These are phyloP conservation scores for Effrenium voratum DNA, from an alignment of 73 alveolate genomes.

Conservation along the genomic window DNA sequence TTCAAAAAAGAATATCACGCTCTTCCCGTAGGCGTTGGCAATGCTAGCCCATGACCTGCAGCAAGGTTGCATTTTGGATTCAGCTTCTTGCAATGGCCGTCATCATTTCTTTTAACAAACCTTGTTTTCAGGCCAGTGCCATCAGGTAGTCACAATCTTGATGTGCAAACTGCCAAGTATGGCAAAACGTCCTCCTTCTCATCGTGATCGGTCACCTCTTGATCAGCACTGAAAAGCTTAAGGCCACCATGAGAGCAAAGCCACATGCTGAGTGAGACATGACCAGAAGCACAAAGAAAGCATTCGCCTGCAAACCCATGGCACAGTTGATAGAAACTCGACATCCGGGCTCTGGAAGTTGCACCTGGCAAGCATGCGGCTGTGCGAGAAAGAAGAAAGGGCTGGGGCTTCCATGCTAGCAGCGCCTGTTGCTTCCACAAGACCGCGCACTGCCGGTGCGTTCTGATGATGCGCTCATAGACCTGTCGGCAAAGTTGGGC, in stretches of 20 bases:
- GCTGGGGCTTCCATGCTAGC: no score
- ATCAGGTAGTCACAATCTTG: no score
- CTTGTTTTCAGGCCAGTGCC: no score
- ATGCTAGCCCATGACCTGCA: no score
- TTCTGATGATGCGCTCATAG: constrained; percentile 75
- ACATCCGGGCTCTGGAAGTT: constrained; percentile 70
- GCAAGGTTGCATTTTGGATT: no score
- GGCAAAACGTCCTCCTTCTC: constrained; percentile 32
- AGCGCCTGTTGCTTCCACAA: constrained; percentile 84
- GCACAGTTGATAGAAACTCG: constrained; percentile 85
- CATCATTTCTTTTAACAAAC: no score
- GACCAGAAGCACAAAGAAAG: not conserved
- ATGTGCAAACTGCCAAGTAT: not conserved
- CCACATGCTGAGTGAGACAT: not conserved
- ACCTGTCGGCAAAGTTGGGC: constrained; percentile 7
- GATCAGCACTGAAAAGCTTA: not conserved
- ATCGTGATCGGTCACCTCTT: constrained; percentile 6
- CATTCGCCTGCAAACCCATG: constrained; percentile 84
- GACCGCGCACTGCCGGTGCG: constrained; percentile 86
- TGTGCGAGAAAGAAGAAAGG: no score
- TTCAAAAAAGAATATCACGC: no score
- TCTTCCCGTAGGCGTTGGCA: no score
- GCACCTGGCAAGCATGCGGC: constrained; percentile 13
- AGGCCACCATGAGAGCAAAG: no score
- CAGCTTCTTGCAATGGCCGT: no score